A percentile compares a stretch with the other conserved stretches of the same genome.
Evolutionary conservation across 2,329 filamentous ascomycete species (phyloP).

Genomic region (Podosphaera xanthii): DNA sequence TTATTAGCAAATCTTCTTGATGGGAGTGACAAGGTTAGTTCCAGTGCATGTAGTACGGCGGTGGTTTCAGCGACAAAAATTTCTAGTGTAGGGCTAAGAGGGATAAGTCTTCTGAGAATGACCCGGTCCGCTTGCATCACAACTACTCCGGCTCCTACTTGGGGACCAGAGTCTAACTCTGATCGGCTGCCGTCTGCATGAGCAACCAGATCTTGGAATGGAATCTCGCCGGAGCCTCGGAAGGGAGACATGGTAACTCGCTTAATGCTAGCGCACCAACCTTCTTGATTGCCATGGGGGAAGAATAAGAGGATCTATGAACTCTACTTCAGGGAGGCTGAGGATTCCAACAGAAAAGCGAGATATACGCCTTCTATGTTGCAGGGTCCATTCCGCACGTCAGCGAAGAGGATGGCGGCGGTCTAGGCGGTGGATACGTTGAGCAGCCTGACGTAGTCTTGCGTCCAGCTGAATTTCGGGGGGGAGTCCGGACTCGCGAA

Average conservation of each 20-base stretch:
- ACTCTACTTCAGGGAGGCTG: background rate
- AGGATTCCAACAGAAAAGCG: background rate
- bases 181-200: background rate
- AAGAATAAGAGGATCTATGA: background rate
- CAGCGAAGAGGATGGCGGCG: background rate
- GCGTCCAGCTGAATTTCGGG: background rate
- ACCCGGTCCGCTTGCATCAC: background rate
- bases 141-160: background rate
- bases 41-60: background rate
- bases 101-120: background rate
- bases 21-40: background rate
- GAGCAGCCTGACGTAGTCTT: background rate
- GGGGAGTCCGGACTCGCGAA: background rate
- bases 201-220: background rate
- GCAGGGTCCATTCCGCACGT: background rate
- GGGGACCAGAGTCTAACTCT: background rate
- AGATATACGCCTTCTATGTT: background rate
- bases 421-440: background rate
- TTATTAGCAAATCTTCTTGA: background rate
- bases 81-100: background rate
- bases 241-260: background rate
- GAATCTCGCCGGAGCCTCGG: background rate
- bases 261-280: background rate
- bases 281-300: background rate
- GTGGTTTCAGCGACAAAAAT: background rate